Evolutionary conservation across 2,329 filamentous ascomycete species (phyloP).

Genomic region (Pseudophaeomoniella oleicola): DNA sequence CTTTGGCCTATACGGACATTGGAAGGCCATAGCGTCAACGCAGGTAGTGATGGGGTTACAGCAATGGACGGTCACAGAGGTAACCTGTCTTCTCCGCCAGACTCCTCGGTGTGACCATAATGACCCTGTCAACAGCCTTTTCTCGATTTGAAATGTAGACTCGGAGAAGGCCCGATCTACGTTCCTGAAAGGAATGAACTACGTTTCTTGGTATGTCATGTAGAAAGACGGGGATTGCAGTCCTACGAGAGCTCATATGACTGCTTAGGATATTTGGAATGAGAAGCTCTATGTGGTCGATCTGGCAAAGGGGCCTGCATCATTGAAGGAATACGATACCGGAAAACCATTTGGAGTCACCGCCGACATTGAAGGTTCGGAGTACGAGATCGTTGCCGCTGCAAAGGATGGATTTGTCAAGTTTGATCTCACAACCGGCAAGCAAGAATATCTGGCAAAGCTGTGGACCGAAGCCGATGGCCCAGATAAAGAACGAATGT

Average conservation of each 20-base stretch:
- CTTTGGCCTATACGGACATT: too few species aligned
- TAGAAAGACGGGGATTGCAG: too few species aligned
- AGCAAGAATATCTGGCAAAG: slow-evolving; percentile 41
- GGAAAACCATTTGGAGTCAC: slow-evolving; percentile 51
- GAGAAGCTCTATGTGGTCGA: slow-evolving; percentile 59
- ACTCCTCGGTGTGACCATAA: too few species aligned
- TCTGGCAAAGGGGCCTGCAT: slow-evolving; percentile 46
- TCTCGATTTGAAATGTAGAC: slow-evolving; percentile 20
- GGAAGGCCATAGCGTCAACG: too few species aligned
- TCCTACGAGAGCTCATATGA: too few species aligned
- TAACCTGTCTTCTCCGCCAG: too few species aligned
- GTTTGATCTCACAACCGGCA: slow-evolving; percentile 48
- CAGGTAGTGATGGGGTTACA: slow-evolving; percentile 27
- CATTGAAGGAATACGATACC: slow-evolving; percentile 43
- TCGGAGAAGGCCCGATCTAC: slow-evolving; percentile 27
- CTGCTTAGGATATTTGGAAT: slow-evolving; percentile 62
- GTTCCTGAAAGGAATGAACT: slow-evolving; percentile 23
- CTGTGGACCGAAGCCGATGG: slow-evolving; percentile 38
- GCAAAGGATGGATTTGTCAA: slow-evolving; percentile 73
- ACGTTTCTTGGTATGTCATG: slow-evolving; percentile 28
- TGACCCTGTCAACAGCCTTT: slow-evolving; percentile 48
- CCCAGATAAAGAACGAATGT: slow-evolving; percentile 30
- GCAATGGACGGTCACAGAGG: slow-evolving; percentile 51
- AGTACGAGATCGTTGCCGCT: slow-evolving; percentile 56
- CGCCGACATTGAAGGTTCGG: slow-evolving; percentile 57